Base-by-base conservation (phyloP, 1,284 basidiomycete genomes). In the Melanopsichium pennsylvanicum region DNA sequence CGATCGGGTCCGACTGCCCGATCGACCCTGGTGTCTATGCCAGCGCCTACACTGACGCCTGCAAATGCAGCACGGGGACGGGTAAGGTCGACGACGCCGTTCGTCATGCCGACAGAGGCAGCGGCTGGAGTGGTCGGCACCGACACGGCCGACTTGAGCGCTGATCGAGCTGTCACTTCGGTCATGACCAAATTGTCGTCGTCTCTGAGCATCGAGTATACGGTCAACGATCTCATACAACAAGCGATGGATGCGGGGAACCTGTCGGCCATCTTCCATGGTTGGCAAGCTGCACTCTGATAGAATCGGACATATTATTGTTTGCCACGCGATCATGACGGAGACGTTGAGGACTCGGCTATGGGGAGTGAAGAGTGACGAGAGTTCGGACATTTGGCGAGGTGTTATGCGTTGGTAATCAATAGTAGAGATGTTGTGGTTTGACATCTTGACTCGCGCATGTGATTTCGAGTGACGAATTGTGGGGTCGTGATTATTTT, bases 181-280 rank as follows among this genome's bases (percentile, higher is more conserved):
- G 73, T 75, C 13, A 70, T 75, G 71, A 35, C 44, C 27, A 97
- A 97, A 82, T 84, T 98, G 32, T 88, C 92, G 75, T 88, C 87
- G 67, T 86, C 88, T 11, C 84, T 97, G 68, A 95, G 91, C 75
- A 90, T 95, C 29, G 91, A 96, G 81, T 93, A 91, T 74, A 91
- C 89, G 4, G 92, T 98, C 60, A 97, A 96, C 82, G 89, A 93
- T 80, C 86, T 98, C 32, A 90, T 97, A 55, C 88, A 91, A 21
- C 88, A 93, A 78, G 95, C 95, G 32, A 91, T 88, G 33, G 90
- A 95, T 78, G 81, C 85, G 0, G 84, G 84, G 31, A 91, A 93
- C 80, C 83, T 97, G 27, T 89, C 88, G 2, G 86, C 85, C 22
- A 93, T 97, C 75, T 98, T 87, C 38, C 61, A 63, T 26, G 81